These are phyloP conservation scores for Leucoagaricus sp. DNA, from an alignment of 1,284 basidiomycete species.

Conservation along the genomic window DNA sequence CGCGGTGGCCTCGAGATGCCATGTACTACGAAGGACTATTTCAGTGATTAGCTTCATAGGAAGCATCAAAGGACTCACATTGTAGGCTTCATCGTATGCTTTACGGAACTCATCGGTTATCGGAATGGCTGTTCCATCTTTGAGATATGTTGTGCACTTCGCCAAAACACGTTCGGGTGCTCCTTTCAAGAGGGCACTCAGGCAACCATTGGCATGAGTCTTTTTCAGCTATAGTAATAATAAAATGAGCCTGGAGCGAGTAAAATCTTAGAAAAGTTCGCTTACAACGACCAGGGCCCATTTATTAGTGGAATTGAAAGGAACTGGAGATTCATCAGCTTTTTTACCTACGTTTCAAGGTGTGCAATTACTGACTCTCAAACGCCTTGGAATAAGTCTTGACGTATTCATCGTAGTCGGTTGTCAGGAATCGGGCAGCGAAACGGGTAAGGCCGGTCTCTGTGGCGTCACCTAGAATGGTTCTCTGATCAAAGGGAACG, in stretches of 20 bases:
- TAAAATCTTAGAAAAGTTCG: conserved; percentile 2
- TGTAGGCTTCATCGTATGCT: conserved; percentile 60
- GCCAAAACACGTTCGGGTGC: conserved; percentile 68
- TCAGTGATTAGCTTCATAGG: neutral
- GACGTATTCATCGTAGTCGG: conserved; percentile 54
- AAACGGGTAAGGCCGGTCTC: conserved; percentile 70
- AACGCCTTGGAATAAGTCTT: conserved; percentile 59
- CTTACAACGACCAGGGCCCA: conserved; percentile 69
- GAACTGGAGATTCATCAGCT: conserved; percentile 35
- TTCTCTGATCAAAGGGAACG: conserved; percentile 61
- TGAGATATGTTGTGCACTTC: conserved; percentile 61
- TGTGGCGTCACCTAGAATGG: conserved; percentile 68
- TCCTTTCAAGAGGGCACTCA: conserved; percentile 64
- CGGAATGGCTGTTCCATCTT: conserved; percentile 47
- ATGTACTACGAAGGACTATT: conserved; percentile 49
- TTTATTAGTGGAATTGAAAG: conserved; percentile 74
- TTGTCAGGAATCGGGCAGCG: conserved; percentile 51
- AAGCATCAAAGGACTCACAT: conserved; percentile 36
- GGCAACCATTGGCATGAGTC: conserved; percentile 44
- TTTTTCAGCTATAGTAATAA: conserved; percentile 49
- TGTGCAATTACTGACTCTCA: conserved; percentile 38
- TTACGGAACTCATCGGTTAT: conserved; percentile 58
- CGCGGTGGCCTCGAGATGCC: conserved; percentile 70
- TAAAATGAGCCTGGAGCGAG: neutral
- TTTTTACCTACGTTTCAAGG: neutral